A percentile compares a stretch with the other conserved stretches of the same genome.
These are phyloP conservation scores for Talaromyces ruber DNA, from an alignment of 495 filamentous ascomycete species.

Conservation along the genomic window DNA sequence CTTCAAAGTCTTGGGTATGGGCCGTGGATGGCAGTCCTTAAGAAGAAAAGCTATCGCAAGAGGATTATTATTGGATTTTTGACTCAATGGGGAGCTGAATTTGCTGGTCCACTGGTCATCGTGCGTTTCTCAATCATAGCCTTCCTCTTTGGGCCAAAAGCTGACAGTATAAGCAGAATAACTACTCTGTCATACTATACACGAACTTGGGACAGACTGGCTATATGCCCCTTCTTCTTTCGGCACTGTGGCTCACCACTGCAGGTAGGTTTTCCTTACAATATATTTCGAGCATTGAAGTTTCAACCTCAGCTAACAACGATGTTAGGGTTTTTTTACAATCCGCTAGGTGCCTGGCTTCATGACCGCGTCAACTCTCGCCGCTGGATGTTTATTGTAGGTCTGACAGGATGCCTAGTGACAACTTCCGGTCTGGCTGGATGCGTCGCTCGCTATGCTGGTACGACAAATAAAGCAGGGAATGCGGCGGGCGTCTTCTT, in stretches of 20 bases:
- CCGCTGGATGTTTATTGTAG: conserved; percentile 36
- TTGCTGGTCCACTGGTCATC: conserved; percentile 29
- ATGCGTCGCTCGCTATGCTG: conserved; percentile 31
- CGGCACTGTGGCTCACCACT: conserved; percentile 37
- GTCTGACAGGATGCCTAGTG: conserved; percentile 26
- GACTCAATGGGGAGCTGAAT: conserved; percentile 29
- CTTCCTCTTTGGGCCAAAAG: neutral
- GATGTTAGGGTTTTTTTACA: conserved; percentile 29
- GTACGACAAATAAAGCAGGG: conserved; percentile 35
- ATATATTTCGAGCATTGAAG: neutral
- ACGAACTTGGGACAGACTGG: conserved; percentile 33
- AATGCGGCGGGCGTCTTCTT: conserved; percentile 39
- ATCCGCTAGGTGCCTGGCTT: conserved; percentile 37
- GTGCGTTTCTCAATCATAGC: conserved; percentile 10
- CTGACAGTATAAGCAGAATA: conserved; percentile 18
- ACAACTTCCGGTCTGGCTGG: conserved; percentile 32
- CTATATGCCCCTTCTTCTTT: conserved; percentile 38
- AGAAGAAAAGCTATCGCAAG: conserved; percentile 33
- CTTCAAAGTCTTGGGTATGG: conserved; percentile 15
- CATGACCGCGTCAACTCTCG: conserved; percentile 38
- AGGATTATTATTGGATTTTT: conserved; percentile 33
- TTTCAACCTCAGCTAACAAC: conserved; percentile 6
- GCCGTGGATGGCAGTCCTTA: conserved; percentile 27
- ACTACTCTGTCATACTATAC: conserved; percentile 44
- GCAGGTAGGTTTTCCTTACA: conserved; percentile 19